These are phyloP conservation scores for Podosphaera aphanis DNA, from an alignment of 2,329 filamentous ascomycete genomes.

Conservation along the genomic window DNA sequence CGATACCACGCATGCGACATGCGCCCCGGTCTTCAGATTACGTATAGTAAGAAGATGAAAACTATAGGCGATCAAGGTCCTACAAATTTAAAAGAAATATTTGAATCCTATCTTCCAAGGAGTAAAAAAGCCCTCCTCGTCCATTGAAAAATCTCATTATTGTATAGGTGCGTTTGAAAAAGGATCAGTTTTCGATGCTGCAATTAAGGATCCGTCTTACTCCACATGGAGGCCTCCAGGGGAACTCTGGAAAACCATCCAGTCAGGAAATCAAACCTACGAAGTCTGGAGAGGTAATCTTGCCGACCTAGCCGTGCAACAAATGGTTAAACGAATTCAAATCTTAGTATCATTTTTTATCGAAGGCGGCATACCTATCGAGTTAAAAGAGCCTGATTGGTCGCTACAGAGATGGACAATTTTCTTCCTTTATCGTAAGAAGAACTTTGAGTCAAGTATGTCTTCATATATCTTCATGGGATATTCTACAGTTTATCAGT, in stretches of 20 bases:
- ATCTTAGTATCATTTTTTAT: constrained; percentile 72
- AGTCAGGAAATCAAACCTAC: constrained; percentile 37
- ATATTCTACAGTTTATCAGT: constrained; percentile 76
- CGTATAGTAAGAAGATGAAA: constrained; percentile 48
- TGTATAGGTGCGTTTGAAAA: constrained; percentile 41
- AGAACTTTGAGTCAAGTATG: constrained; percentile 22
- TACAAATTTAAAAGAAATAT: constrained; percentile 38
- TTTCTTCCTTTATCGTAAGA: constrained; percentile 63
- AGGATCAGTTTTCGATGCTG: constrained; percentile 34
- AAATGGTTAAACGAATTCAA: constrained; percentile 59
- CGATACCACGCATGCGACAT: constrained; percentile 48
- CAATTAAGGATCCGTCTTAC: constrained; percentile 22
- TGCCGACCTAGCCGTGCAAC: constrained; percentile 41
- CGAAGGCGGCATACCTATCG: constrained; percentile 64
- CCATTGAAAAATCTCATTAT: constrained; percentile 1
- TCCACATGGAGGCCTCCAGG: constrained; percentile 49
- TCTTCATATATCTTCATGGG: constrained; percentile 61
- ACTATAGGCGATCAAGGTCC: constrained; percentile 43
- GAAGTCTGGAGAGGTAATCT: constrained; percentile 71
- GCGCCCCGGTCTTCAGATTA: constrained; percentile 49
- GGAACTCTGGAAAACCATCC: constrained; percentile 39
- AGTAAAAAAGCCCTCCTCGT: constrained; percentile 21
- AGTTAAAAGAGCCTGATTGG: constrained; percentile 47
- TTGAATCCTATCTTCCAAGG: constrained; percentile 37
- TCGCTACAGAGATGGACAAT: constrained; percentile 66